Evolutionary conservation across 2,329 filamentous ascomycete species (phyloP).

Genomic region (Thielaviopsis euricoi): DNA sequence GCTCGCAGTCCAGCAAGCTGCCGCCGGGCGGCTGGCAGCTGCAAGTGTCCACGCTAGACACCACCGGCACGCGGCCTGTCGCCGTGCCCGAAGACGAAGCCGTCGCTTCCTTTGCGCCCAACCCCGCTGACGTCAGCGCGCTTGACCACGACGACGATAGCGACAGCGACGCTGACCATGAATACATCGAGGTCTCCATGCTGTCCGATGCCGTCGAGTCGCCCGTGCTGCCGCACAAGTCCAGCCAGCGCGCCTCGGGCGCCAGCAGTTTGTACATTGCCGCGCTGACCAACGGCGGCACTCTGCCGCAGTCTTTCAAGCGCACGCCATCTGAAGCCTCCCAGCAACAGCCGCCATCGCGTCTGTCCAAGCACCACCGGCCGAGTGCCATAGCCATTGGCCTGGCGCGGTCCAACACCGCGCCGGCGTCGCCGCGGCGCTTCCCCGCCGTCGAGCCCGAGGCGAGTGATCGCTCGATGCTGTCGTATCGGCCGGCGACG

Average conservation of each 20-base stretch:
- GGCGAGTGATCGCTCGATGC: conserved; percentile 1
- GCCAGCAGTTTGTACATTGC: neutral
- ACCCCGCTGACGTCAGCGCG: neutral
- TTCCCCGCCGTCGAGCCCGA: conserved; percentile 4
- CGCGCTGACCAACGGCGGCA: neutral
- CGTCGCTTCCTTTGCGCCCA: neutral
- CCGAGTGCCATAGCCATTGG: neutral
- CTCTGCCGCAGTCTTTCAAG: neutral
- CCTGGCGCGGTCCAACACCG: neutral
- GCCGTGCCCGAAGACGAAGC: conserved; percentile 8
- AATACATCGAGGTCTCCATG: neutral
- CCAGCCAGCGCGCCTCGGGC: no score
- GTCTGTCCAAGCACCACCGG: no score
- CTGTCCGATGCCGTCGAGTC: neutral
- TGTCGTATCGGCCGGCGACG: conserved; percentile 2
- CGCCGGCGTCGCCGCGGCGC: neutral
- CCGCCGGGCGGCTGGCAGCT: conserved; percentile 7
- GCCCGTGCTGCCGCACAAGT: neutral
- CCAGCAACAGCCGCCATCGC: neutral
- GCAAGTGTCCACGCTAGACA: conserved; percentile 9
- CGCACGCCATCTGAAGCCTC: neutral
- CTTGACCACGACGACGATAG: neutral
- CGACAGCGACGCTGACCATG: no score
- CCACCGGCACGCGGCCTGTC: conserved; percentile 8
- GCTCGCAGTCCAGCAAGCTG: conserved; percentile 3